These are phyloP conservation scores for Arachnomyces sp. DNA, from an alignment of 2,329 filamentous ascomycete genomes.

Conservation along the genomic window DNA sequence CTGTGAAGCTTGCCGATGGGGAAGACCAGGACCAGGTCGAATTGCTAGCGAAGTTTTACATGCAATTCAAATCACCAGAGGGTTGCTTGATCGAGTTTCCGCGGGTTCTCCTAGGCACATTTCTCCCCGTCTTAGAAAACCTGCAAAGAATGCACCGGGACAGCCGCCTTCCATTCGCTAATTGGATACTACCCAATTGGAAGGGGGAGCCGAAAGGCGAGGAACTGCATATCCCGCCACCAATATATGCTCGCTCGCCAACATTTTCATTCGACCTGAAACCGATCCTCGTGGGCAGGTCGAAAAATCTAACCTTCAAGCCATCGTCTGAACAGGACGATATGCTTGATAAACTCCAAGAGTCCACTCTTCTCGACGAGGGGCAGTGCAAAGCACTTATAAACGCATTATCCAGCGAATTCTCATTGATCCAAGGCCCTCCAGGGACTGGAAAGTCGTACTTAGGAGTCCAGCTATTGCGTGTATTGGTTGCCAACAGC, in stretches of 20 bases:
- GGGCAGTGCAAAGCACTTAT: constrained; percentile 45
- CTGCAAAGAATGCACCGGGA: not conserved
- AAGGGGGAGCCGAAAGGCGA: no score
- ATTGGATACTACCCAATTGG: not conserved
- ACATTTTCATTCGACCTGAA: no score
- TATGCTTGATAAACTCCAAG: no score
- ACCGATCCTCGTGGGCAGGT: no score
- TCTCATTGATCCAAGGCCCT: constrained; percentile 60
- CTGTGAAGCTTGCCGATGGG: no score
- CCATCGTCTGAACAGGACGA: no score
- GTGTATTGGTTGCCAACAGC: constrained; percentile 29
- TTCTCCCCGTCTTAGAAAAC: not conserved
- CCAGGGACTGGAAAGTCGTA: constrained; percentile 63
- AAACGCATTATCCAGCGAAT: constrained; percentile 42
- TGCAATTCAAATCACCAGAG: not conserved
- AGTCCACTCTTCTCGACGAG: constrained; percentile 10
- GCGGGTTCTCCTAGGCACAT: not conserved
- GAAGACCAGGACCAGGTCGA: no score
- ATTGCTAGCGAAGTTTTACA: no score
- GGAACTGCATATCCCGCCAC: no score
- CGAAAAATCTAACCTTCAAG: no score
- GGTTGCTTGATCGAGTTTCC: constrained; percentile 7
- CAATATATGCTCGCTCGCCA: no score
- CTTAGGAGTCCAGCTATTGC: constrained; percentile 51
- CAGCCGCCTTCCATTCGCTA: not conserved